Evolutionary conservation across 768 basidiomycete genomes (phyloP).

Genomic region (Brasilioporus rufonigricans): DNA sequence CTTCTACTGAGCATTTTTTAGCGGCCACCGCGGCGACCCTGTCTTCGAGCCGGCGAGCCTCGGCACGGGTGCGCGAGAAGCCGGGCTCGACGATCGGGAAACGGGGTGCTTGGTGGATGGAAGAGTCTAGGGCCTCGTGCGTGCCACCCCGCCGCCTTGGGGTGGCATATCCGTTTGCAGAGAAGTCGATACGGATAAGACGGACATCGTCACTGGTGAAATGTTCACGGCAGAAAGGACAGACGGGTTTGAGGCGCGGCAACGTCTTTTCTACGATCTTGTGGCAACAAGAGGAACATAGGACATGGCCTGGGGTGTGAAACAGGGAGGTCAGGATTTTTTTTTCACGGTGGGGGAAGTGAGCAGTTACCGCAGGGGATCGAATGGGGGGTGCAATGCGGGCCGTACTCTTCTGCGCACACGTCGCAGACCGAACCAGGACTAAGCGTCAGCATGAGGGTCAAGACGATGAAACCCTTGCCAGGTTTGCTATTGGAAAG

Average conservation of each 20-base stretch:
- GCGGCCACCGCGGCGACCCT: constrained; percentile 76
- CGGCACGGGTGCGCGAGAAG: constrained; percentile 43
- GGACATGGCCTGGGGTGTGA: constrained; percentile 63
- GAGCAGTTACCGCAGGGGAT: constrained; percentile 69
- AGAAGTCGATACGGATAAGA: constrained; percentile 77
- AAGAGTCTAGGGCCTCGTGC: constrained; percentile 45
- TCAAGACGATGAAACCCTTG: constrained; percentile 40
- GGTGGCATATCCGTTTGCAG: constrained; percentile 65
- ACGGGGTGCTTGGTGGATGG: constrained; percentile 42
- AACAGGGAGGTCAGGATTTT: constrained; percentile 21
- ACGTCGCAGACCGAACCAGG: constrained; percentile 87
- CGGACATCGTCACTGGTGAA: constrained; percentile 68
- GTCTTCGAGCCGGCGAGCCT: constrained; percentile 70
- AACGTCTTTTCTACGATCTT: constrained; percentile 81
- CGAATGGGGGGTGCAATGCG: constrained; percentile 70
- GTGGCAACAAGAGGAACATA: constrained; percentile 75
- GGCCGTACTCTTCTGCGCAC: constrained; percentile 82
- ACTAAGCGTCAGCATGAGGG: constrained; percentile 75
- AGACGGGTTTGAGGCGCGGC: constrained; percentile 65
- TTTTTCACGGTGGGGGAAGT: constrained; percentile 14
- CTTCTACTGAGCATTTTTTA: constrained; percentile 86
- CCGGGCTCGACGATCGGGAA: constrained; percentile 45
- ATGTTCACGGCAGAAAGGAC: constrained; percentile 81
- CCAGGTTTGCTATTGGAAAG: constrained; percentile 35
- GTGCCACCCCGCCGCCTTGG: constrained; percentile 53